A percentile compares a stretch with the other conserved stretches of the same genome.
phyloP scores from a whole-genome alignment of 73 alveolate species.

The Symbiodinium natans region DNA sequence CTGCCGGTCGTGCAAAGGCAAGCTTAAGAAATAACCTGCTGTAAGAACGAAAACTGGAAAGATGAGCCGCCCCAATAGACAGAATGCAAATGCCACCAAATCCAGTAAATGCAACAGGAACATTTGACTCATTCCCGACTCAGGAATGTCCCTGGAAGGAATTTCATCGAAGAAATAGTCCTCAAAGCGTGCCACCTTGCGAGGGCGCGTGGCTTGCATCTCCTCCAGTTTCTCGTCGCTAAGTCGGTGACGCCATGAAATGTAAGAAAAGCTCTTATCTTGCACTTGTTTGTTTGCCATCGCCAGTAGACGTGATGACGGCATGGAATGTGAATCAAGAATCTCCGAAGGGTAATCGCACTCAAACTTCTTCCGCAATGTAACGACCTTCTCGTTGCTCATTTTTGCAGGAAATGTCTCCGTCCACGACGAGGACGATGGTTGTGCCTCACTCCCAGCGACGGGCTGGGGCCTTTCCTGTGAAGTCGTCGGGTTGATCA shows the following conservation, averaged over 20 bases:
- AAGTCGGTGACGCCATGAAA: neutral
- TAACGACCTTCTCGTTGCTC: neutral
- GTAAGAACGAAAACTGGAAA: no score
- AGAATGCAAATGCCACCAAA: neutral
- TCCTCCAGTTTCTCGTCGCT: neutral
- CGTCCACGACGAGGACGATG: neutral
- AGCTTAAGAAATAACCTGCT: neutral
- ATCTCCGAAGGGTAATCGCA: neutral
- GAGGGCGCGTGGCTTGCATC: neutral
- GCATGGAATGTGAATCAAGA: neutral
- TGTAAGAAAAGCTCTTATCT: neutral
- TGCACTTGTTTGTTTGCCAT: neutral
- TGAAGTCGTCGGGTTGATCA: no score
- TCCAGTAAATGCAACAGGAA: neutral
- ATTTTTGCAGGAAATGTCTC: neutral
- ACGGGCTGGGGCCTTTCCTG: no score
- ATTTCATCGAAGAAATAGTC: neutral
- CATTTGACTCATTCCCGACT: neutral
- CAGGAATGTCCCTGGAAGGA: neutral
- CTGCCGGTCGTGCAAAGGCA: neutral
- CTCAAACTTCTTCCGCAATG: neutral
- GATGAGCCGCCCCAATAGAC: neutral
- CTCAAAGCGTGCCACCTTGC: neutral
- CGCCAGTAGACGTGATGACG: neutral
- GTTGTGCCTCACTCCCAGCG: no score